These are phyloP conservation scores for Lachancea sp. DNA, from an alignment of 805 yeast species.

Conservation along the genomic window DNA sequence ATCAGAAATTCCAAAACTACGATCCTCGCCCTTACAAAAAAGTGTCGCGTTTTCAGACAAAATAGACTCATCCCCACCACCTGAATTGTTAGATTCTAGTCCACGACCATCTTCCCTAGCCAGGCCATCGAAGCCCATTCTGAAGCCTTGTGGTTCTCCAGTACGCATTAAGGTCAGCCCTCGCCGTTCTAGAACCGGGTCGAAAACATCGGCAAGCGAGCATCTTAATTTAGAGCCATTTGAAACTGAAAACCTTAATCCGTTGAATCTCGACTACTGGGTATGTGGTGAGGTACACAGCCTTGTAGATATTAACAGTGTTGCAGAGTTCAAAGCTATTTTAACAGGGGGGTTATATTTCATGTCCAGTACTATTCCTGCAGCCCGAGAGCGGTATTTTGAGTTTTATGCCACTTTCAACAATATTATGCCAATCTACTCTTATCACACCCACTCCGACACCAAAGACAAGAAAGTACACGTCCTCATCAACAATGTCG, in stretches of 20 bases:
- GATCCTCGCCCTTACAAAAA: slow-evolving; percentile 22
- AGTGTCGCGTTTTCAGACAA: slow-evolving; percentile 30
- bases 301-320: slow-evolving; percentile 14
- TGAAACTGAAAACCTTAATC: not conserved
- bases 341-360: slow-evolving; percentile 24
- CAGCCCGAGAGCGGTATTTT: slow-evolving; percentile 14
- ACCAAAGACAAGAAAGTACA: slow-evolving; percentile 16
- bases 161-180: slow-evolving; percentile 4
- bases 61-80: slow-evolving; percentile 25
- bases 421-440: slow-evolving; percentile 20
- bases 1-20: not conserved
- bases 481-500: slow-evolving; percentile 17
- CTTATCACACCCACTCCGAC: slow-evolving; percentile 6
- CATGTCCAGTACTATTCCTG: slow-evolving; percentile 9
- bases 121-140: slow-evolving; percentile 24
- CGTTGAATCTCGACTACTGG: slow-evolving; percentile 20
- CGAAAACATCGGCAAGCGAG: not conserved
- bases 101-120: slow-evolving; percentile 19
- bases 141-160: slow-evolving; percentile 11
- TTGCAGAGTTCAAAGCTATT: slow-evolving; percentile 21
- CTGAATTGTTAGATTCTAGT: slow-evolving; percentile 11
- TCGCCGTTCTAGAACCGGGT: not conserved
- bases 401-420: slow-evolving; percentile 32
- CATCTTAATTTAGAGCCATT: not conserved
- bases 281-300: slow-evolving; percentile 27